Evolutionary conservation across 1,284 basidiomycete species (phyloP), one percentile per base, ranked within the genome.

Genomic region (Cystobasidium slooffiae): DNA sequence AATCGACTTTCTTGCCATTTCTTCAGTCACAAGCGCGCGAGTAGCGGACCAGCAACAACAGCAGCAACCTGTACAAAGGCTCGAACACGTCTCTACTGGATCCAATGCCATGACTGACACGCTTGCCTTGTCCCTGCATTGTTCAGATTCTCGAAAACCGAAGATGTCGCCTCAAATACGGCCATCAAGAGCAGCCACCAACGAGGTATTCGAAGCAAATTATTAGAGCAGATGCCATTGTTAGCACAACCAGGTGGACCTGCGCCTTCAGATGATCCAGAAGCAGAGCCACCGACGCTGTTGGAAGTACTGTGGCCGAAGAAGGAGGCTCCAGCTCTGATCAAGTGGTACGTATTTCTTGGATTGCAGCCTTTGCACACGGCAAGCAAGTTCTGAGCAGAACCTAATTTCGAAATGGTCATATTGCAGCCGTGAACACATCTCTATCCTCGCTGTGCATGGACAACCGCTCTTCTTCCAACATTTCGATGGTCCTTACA

Each of bases 251-350:
- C 52, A 31, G 53, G 20, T 22, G 59, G 44, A 10, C 55, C 58
- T 22, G 24, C 56, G 18, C 3, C 64, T 51, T 52, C 78, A 78
- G 51, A 82, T 43, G 79, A 81, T 9, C 79, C 78, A 53, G 80
- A 80, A 63, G 65, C 65, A 12, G 61, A 44, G 14, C 91, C 91
- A 77, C 88, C 88, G 1, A 82, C 80, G 0, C 80, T 88, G 20
- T 85, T 99, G 24, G 97, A 99, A 81, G 87, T 88, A 79, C 88
- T 99, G 73, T 98, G 97, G 97, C 94, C 95, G 14, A 99, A 99
- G 90, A 99, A 99, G 86, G 95, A 98, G 84, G 86, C 90, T 0
- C 85, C 98, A 59, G 90, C 92, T 8, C 89, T 92, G 79, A 92
- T 95, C 76, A 99, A 98, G 86, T 97, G 94, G 95, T 97, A 80